Evolutionary conservation across 1,284 basidiomycete genomes (phyloP).

Genomic region (Cerioporus squamosus): DNA sequence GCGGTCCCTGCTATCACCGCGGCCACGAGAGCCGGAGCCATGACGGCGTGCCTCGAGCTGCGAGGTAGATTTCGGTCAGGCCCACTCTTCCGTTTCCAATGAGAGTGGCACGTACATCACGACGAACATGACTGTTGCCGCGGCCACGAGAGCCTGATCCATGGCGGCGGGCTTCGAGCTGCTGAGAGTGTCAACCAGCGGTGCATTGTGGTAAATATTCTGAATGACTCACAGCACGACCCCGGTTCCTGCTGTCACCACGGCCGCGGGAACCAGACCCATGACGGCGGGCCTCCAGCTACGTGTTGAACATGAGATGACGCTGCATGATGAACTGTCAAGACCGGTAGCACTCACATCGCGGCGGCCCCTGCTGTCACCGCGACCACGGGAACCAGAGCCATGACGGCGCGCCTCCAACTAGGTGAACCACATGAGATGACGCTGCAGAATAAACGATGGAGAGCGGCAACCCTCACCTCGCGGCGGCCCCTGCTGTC

Average conservation of each 20-base stretch:
- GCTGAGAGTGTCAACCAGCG: neutral
- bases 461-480: neutral
- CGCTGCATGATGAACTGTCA: too few relatives aligned
- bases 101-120: neutral
- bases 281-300: conserved; percentile 9
- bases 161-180: conserved; percentile 6
- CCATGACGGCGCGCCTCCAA: conserved; percentile 13
- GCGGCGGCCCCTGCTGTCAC: conserved; percentile 10
- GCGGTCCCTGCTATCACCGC: neutral
- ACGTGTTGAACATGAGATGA: neutral
- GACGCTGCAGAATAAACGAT: too few relatives aligned
- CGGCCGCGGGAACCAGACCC: conserved; percentile 14
- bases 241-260: conserved; percentile 2
- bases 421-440: neutral
- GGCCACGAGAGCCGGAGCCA: conserved; percentile 18
- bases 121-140: conserved; percentile 4
- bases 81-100: neutral
- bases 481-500: conserved; percentile 12
- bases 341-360: neutral
- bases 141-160: conserved; percentile 12
- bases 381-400: conserved; percentile 9
- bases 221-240: neutral
- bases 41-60: conserved; percentile 19
- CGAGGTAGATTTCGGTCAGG: neutral
- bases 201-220: neutral